These are phyloP conservation scores for Pseudogymnoascus sp. DNA, from an alignment of 2,329 filamentous ascomycete species.

Conservation along the genomic window DNA sequence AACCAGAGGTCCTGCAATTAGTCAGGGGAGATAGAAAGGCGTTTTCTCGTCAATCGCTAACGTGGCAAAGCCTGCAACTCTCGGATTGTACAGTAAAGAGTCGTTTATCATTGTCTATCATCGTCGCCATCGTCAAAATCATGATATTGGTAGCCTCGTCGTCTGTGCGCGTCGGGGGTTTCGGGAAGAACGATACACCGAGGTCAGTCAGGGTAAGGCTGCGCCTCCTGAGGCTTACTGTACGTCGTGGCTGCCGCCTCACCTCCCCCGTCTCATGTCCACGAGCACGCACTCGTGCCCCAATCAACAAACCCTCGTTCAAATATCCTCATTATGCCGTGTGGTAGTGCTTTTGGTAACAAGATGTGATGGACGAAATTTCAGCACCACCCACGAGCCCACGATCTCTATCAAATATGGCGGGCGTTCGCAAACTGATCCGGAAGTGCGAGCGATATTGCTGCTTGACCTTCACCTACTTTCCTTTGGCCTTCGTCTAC, in stretches of 20 bases:
- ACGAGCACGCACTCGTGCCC: background rate
- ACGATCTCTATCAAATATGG: background rate
- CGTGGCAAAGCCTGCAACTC: background rate
- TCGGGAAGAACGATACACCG: background rate
- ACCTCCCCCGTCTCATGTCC: background rate
- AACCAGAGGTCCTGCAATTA: background rate
- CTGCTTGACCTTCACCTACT: conserved; percentile 71
- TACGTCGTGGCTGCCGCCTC: background rate
- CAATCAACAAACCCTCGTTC: background rate
- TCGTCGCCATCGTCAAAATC: no score
- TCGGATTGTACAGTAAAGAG: background rate
- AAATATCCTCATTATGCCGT: background rate
- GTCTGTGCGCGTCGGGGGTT: background rate
- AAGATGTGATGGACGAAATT: conserved; percentile 1
- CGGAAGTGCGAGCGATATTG: conserved; percentile 73
- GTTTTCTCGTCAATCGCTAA: background rate
- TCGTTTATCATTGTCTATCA: background rate
- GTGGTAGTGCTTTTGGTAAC: background rate
- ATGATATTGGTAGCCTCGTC: background rate
- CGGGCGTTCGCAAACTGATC: conserved; percentile 3
- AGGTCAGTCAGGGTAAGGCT: background rate
- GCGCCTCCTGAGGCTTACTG: conserved; percentile 3
- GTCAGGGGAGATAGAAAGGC: background rate
- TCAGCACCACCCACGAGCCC: background rate
- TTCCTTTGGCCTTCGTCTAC: conserved; percentile 86